Percentiles rank a stretch among this genome's conserved stretches.
Evolutionary conservation across 2,329 filamentous ascomycete species (phyloP).

Genomic region (Lecanosticta acicola): DNA sequence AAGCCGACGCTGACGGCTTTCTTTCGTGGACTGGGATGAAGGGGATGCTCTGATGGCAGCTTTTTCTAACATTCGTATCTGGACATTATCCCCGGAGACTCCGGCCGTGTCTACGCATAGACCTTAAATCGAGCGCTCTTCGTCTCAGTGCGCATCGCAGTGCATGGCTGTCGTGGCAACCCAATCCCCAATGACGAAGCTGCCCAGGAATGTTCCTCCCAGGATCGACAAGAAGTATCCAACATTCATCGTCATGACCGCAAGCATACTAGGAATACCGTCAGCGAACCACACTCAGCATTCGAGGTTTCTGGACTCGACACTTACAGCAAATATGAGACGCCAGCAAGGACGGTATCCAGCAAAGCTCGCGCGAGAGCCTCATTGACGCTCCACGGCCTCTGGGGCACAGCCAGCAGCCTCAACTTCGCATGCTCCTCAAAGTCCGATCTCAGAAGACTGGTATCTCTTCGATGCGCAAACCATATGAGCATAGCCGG

Average conservation of each 20-base stretch:
- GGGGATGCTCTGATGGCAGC: too few relatives aligned
- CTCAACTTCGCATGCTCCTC: conserved; percentile 10
- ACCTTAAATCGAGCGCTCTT: too few relatives aligned
- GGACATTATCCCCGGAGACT: too few relatives aligned
- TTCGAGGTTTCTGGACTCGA: too few relatives aligned
- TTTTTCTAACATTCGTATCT: too few relatives aligned
- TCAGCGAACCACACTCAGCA: too few relatives aligned
- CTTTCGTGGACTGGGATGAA: too few relatives aligned
- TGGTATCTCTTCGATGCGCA: conserved; percentile 13
- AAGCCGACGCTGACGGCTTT: conserved; percentile 6
- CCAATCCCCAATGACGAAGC: conserved; percentile 28
- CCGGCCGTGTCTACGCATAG: too few relatives aligned
- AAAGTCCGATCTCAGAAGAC: conserved; percentile 8
- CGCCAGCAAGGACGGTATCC: conserved; percentile 63
- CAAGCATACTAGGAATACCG: conserved; percentile 66
- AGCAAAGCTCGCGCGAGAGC: conserved; percentile 66
- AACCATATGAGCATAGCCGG: conserved; percentile 12
- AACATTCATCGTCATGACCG: conserved; percentile 81
- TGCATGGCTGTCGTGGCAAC: conserved; percentile 13
- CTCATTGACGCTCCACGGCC: conserved; percentile 74
- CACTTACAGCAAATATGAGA: conserved; percentile 78
- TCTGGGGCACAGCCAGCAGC: conserved; percentile 17
- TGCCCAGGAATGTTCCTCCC: conserved; percentile 69
- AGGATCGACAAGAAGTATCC: conserved; percentile 75
- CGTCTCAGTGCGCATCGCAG: conserved; percentile 18